phyloP scores from a whole-genome alignment of 139 green algal genomes.

The Chlorella sp. region DNA sequence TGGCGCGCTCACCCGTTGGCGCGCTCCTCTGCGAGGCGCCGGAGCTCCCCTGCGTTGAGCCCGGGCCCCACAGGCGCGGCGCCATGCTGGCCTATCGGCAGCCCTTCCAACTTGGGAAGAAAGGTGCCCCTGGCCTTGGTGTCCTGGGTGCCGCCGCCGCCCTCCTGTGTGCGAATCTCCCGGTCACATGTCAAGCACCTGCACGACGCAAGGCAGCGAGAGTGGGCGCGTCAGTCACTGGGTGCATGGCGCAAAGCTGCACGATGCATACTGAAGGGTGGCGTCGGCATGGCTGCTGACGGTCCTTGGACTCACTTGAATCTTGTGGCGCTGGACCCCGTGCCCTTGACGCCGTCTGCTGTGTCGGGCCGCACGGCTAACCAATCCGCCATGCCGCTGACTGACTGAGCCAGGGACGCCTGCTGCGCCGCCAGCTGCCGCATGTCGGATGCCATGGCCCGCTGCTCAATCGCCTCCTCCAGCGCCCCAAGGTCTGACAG shows the following conservation, averaged over 20 bases:
- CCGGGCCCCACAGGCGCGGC: slow-evolving; percentile 16
- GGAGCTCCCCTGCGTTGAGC: slow-evolving; percentile 18
- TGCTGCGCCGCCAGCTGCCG: slow-evolving; percentile 27
- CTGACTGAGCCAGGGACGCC: slow-evolving; percentile 13
- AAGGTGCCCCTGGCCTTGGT: slow-evolving; percentile 11
- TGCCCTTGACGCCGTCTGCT: slow-evolving; percentile 15
- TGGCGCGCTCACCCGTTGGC: not conserved
- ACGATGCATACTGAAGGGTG: not conserved
- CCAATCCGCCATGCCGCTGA: slow-evolving; percentile 19
- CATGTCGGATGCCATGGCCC: slow-evolving; percentile 10
- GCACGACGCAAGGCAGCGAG: not conserved
- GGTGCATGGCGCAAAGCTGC: not conserved
- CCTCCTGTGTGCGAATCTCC: slow-evolving; percentile 5
- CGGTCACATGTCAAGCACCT: slow-evolving; percentile 36
- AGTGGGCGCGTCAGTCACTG: no score
- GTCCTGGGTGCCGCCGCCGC: not conserved
- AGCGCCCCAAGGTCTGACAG: slow-evolving; percentile 21
- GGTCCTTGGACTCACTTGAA: slow-evolving; percentile 19
- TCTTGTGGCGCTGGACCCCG: slow-evolving; percentile 5
- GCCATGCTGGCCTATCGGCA: slow-evolving; percentile 7
- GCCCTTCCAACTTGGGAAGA: slow-evolving; percentile 26
- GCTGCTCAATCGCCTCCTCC: slow-evolving; percentile 15
- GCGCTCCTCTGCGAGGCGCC: slow-evolving; percentile 5
- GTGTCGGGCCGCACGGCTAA: slow-evolving; percentile 22
- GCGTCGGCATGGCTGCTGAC: not conserved